Base-by-base conservation (phyloP, 2,329 filamentous ascomycete species). In the Fusarium anguioides region DNA sequence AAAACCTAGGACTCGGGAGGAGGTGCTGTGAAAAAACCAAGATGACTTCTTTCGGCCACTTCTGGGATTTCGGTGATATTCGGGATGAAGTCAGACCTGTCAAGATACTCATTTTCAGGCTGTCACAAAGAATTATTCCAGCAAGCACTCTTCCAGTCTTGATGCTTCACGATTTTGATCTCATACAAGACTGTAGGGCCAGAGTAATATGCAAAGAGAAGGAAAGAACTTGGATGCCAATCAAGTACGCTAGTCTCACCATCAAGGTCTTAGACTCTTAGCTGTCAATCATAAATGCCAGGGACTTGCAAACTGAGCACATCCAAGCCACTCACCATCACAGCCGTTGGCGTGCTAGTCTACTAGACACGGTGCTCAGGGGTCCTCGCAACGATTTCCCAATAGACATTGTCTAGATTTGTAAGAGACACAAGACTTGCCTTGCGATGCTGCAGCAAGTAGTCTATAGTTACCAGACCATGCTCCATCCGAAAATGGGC, bases 281-380 rank as follows among this genome's bases (percentile, higher is more conserved):
- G 62, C 45, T 40, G 65, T 57, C 68, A 65, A 71, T 71, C 68
- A 67, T 69, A 24, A 23, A 18, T 41, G 56, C 33, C 55, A 51
- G 51, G 47, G 33, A 55, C 35, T 21, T 23, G 37, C 21, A 40
- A 33, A 59, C 20, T 47, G 20, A 53, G 33, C 49, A 40, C 35
- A 42, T 24, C n/a, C 48, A 29, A 62, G 49, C 52, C 49, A 57
- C 58, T 39, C 36, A 39, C 59, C 36, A 29, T 27, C 35, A 21
- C 33, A 31, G 48, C 41, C 26, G 37, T 58, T 46, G 39, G 29
- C 27, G 27, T 29, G 29, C 29, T 31, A 31, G 29, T 10, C 14
- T 31, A 40, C 42, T 47, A 50, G 24, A 23, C 23, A 29, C 36
- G 31, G 41, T 52, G n/a, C 21, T 27, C n/a, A 40, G 31, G 49